Percentiles rank a stretch among this genome's conserved stretches.
These are phyloP conservation scores for Deinandra increscens DNA, from an alignment of 129 eudicot species.

Conservation along the genomic window DNA sequence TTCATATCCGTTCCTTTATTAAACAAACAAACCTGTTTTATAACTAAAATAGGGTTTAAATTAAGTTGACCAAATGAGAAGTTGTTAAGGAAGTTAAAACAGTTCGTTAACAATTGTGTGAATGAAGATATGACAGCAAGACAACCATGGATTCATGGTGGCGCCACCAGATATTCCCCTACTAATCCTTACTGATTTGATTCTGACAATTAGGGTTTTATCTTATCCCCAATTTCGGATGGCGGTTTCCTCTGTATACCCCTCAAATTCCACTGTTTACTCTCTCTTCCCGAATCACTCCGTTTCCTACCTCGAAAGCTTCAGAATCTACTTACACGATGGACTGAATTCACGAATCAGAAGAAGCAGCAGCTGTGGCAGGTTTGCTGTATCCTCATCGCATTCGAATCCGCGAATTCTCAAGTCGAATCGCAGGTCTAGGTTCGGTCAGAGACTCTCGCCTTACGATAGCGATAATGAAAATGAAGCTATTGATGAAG, in stretches of 20 bases:
- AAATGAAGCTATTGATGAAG: conserved; percentile 31
- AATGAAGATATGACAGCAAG: conserved; percentile 30
- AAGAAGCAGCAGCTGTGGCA: conserved; percentile 19
- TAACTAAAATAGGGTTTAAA: no score
- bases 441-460: conserved; percentile 54
- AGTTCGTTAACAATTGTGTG: conserved; percentile 23
- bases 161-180: conserved; percentile 20
- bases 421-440: conserved; percentile 64
- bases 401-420: conserved; percentile 76
- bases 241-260: conserved; percentile 41
- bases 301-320: not conserved
- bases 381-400: conserved; percentile 49
- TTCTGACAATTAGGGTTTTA: conserved; percentile 52
- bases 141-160: conserved; percentile 23
- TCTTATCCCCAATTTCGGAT: conserved; percentile 20
- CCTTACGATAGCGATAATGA: conserved; percentile 57
- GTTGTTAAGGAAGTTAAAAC: conserved; percentile 24
- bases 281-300: conserved; percentile 30
- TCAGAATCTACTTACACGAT: not conserved
- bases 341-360: not conserved
- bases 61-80: not conserved
- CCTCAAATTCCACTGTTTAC: conserved; percentile 24
- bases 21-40: no score
- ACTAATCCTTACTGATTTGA: not conserved
- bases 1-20: no score